Evolutionary conservation across 164 flowering plant species (phyloP), one percentile per base, ranked within the genome.

Genomic region (Nymphaea colorata): DNA sequence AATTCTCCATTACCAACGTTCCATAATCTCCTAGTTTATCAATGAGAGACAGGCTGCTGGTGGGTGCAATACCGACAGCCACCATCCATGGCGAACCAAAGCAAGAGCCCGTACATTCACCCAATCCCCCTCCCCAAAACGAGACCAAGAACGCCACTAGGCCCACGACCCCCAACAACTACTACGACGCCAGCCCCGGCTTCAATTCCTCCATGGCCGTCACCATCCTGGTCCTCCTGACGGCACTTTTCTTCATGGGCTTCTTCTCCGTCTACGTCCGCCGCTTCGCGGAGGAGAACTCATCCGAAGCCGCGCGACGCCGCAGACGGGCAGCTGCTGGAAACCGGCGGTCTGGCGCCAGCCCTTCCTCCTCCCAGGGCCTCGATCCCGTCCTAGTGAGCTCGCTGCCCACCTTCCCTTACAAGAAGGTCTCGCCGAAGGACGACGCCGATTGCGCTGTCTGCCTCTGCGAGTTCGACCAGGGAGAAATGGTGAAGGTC

Each of bases 251-350:
- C 82, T 85, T 87, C 83, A 78, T 89, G 82, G 88, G 81, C 51
- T 84, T 89, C 76, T 85, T 85, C 85, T 85, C 88, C 45, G 44
- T 87, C 62, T 88, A 83, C 84, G 68, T 87, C 69, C 84, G 82
- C 61, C 83, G 85, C 51, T 76, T 81, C 72, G 53, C 81, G 11
- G 55, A 47, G 53, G 73, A 68, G 42, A 47, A 47, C 12, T 47
- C 55, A 47, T 2, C 55, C 7, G 55, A 74, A 65, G 11, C 55
- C 55, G 18, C 43, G 65, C 41, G 43, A 76, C 12, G 67, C 67
- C 64, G 77, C 72, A 47, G 55, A 5, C 55, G 55, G 7, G 55
- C 41, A 7, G 25, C 63, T 43, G 43, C 64, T 47, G 75, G 76
- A 62, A 76, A 76, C 41, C 72, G 79, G 41, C 59, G 74, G 4